These are phyloP conservation scores for Nakaseomyces kungkrabaensis DNA, from an alignment of 1,139 yeast species.

Conservation along the genomic window DNA sequence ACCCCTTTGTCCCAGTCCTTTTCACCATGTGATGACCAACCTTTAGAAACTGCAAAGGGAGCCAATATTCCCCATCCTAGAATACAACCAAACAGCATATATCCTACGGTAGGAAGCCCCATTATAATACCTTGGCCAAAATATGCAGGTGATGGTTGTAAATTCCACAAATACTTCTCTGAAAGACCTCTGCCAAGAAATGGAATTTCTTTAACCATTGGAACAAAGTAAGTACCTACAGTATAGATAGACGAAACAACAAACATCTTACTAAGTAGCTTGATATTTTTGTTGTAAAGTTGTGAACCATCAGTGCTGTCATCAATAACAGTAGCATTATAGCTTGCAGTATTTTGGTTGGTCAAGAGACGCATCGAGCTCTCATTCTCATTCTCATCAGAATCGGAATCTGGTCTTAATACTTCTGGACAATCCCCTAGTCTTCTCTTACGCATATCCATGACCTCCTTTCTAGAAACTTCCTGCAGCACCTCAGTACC, in stretches of 20 bases:
- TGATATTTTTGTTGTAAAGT: slow-evolving; percentile 48
- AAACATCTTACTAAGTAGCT: slow-evolving; percentile 51
- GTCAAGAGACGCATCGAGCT: slow-evolving; percentile 3
- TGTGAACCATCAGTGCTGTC: slow-evolving; percentile 8
- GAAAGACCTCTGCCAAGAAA: slow-evolving; percentile 65
- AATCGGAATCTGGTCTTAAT: slow-evolving; percentile 18
- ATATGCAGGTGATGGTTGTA: slow-evolving; percentile 95
- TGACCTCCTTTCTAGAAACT: slow-evolving; percentile 22
- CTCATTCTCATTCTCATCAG: slow-evolving; percentile 5
- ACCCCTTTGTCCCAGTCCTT: slow-evolving; percentile 89
- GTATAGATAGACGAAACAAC: slow-evolving; percentile 65
- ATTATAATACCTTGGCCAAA: slow-evolving; percentile 95
- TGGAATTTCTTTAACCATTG: slow-evolving; percentile 59
- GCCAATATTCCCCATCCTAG: slow-evolving; percentile 89
- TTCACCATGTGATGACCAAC: slow-evolving; percentile 74
- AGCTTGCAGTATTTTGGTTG: background rate
- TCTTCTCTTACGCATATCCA: slow-evolving; percentile 22
- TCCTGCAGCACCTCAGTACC: slow-evolving; percentile 50
- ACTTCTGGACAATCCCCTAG: slow-evolving; percentile 27
- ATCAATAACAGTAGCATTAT: background rate
- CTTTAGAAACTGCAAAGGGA: slow-evolving; percentile 56
- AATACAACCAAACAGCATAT: slow-evolving; percentile 83
- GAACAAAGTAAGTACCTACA: slow-evolving; percentile 58
- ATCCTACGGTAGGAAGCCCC: slow-evolving; percentile 87
- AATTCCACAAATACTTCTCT: slow-evolving; percentile 63